Conservation (phyloP, 2,329 filamentous ascomycete species). For the Penicillium sp. region DNA sequence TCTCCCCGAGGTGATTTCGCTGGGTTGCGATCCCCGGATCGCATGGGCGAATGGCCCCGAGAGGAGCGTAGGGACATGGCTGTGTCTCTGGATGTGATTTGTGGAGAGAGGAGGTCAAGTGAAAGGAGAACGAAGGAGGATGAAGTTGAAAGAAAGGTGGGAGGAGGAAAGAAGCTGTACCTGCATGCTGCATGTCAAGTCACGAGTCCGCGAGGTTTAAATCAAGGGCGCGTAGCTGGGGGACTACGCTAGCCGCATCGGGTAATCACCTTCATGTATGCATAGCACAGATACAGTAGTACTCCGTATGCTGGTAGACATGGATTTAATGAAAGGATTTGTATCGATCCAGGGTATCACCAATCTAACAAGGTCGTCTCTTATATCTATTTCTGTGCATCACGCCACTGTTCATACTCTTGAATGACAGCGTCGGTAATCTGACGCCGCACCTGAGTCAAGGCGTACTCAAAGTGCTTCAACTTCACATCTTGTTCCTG, state of each 20-base stretch:
- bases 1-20: slow-evolving; percentile 43
- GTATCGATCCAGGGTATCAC: not conserved
- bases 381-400: slow-evolving; percentile 19
- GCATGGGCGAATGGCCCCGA: slow-evolving; percentile 38
- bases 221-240: slow-evolving; percentile 11
- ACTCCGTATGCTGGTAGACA: too few relatives aligned
- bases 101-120: not conserved
- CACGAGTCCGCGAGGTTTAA: slow-evolving; percentile 9
- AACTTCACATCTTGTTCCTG: slow-evolving; percentile 45
- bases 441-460: slow-evolving; percentile 58
- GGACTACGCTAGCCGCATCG: slow-evolving; percentile 22
- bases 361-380: not conserved
- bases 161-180: slow-evolving; percentile 6
- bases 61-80: slow-evolving; percentile 37
- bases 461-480: slow-evolving; percentile 53
- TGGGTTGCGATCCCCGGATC: slow-evolving; percentile 31
- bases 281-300: too few relatives aligned
- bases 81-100: not conserved
- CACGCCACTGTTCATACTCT: slow-evolving; percentile 64
- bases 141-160: slow-evolving; percentile 1
- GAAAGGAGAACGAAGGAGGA: not conserved
- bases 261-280: slow-evolving; percentile 24
- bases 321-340: not conserved
- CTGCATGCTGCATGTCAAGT: slow-evolving; percentile 11
- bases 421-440: slow-evolving; percentile 66